Evolutionary conservation across 306 rosid species (phyloP), one percentile per base, ranked within the genome.

Genomic region (Inga leiocalycina): DNA sequence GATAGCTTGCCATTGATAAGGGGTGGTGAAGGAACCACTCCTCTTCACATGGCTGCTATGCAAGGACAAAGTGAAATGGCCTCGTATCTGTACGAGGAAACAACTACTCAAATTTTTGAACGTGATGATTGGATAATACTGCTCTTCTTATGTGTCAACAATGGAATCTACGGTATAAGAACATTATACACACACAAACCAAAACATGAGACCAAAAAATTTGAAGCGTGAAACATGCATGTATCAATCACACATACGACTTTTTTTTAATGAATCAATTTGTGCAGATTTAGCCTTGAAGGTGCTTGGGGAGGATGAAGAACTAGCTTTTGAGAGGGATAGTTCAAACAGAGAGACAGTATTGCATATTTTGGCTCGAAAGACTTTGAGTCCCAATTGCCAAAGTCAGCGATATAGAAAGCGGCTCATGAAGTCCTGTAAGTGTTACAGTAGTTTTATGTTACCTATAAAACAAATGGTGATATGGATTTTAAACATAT

Each of bases 341-440:
- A 72, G 1, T 2, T 64, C 3, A 3, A 20, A 41, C 13, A 0
- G 7, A 2, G 79, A 85, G 79, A 85, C 88, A 2, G 85, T 61
- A 14, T 82, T 88, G 71, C 88, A 88, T 43, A 30, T 85, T 37
- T 75, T 88, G 85, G 88, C 90, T 46, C 71, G 86, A 30, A 87
- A 82, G 79, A 43, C 68, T 62, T 74, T 64, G 7, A 8, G 2
- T 66, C 78, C 84, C 14, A 32, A 22, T 17, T 84, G 81, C 71
- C 64, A 46, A 69, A 61, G 79, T 75, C 69, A 1, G 19, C n/a
- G 43, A 4, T 65, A 24, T 52, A 43, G 71, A 3, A 85, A 62
- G 59, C 65, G 66, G 4, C 78, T 81, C 45, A 37, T 74, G n/a
- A 77, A 64, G 39, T 79, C 81, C 1, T 82, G 90, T 88, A 57